Conservation (phyloP, 179 eudicot species). For the Beta lomatogona region DNA sequence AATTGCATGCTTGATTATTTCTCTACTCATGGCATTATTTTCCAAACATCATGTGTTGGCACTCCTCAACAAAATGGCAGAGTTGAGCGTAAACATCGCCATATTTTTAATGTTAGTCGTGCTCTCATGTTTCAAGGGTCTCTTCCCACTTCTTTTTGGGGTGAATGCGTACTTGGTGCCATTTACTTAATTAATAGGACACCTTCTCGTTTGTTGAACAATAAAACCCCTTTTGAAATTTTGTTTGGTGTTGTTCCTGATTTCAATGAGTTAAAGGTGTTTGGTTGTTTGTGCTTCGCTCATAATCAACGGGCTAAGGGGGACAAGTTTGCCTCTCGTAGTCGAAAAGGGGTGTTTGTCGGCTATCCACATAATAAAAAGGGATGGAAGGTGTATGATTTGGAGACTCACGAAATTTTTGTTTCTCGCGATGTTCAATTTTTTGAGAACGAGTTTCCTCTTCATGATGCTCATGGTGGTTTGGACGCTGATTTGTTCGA, state of each 20-base stretch:
- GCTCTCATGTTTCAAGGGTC: not conserved
- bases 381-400: too few species aligned
- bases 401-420: too few species aligned
- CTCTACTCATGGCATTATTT: not conserved
- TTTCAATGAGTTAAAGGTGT: not conserved
- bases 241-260: not conserved
- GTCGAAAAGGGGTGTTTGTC: too few species aligned
- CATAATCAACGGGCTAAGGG: too few species aligned
- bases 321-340: too few species aligned
- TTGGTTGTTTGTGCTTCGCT: not conserved
- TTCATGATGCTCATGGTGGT: too few species aligned
- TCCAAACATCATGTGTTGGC: not conserved
- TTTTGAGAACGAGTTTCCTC: not conserved
- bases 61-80: not conserved
- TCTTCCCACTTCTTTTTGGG: too few species aligned
- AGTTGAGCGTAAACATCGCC: not conserved
- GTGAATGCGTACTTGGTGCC: not conserved
- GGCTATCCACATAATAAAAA: too few species aligned
- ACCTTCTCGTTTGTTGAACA: not conserved
- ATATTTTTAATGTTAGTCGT: not conserved
- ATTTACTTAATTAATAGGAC: not conserved
- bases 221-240: not conserved
- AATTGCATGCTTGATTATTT: not conserved
- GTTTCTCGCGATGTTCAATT: too few species aligned
- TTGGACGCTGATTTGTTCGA: too few species aligned